Percentiles rank a stretch among this genome's conserved stretches.
Conservation (phyloP, 1,139 yeast genomes). For the Chernovozyma sophiae-reginae region DNA sequence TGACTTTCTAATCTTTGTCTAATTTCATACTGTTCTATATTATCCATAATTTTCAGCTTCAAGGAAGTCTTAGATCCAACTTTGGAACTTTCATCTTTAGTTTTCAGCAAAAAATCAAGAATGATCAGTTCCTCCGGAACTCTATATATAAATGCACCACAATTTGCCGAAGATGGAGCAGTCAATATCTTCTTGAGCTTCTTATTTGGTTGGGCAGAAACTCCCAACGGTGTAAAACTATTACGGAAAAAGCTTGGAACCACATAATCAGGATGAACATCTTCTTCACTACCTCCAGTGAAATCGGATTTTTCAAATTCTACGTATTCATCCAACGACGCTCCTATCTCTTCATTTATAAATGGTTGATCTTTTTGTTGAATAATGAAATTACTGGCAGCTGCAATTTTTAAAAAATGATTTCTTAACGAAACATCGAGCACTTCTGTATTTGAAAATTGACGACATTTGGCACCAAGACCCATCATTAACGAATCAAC, state of each 20-base stretch:
- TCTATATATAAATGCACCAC: constrained; percentile 51
- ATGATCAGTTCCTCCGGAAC: constrained; percentile 71
- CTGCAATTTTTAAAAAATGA: constrained; percentile 33
- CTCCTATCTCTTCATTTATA: constrained; percentile 19
- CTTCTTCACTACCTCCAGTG: constrained; percentile 12
- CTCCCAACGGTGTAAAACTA: constrained; percentile 34
- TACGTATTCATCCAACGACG: constrained; percentile 28
- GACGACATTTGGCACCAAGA: constrained; percentile 32
- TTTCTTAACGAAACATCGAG: constrained; percentile 46
- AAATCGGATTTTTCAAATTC: constrained; percentile 26
- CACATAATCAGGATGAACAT: constrained; percentile 24
- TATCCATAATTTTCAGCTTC: constrained; percentile 23
- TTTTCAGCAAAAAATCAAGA: constrained; percentile 64
- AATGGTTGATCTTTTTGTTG: constrained; percentile 68
- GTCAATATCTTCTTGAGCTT: constrained; percentile 35
- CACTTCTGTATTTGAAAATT: constrained; percentile 51
- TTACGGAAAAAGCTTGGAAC: constrained; percentile 44
- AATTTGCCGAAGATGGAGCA: constrained; percentile 25
- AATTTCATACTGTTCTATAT: constrained; percentile 22
- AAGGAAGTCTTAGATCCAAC: constrained; percentile 12
- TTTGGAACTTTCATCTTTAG: constrained; percentile 28
- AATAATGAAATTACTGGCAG: constrained; percentile 55
- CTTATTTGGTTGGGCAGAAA: constrained; percentile 41
- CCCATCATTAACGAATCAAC: constrained; percentile 48
- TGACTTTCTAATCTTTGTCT: constrained; percentile 17